Evolutionary conservation across 768 basidiomycete genomes (phyloP).

Genomic region (Xerocomellus amylosporus): DNA sequence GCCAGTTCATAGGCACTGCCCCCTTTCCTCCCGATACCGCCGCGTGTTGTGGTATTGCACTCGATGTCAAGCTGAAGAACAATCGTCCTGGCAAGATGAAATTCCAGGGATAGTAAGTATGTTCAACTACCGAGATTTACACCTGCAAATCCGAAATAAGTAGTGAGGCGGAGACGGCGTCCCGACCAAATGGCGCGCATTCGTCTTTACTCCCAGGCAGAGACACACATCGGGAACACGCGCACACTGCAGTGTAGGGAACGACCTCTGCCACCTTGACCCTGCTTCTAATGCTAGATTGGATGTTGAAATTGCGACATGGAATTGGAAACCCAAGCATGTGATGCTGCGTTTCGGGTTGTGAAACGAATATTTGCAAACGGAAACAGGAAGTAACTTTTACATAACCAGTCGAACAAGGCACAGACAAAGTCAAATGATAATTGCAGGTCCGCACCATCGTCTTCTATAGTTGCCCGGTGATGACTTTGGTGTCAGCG

Average conservation of each 20-base stretch:
- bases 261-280: background rate
- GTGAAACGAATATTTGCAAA: background rate
- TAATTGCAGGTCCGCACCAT: background rate
- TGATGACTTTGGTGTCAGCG: background rate
- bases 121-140: constrained; percentile 4
- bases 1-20: too few relatives aligned
- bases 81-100: background rate
- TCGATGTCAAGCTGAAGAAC: background rate
- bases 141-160: background rate
- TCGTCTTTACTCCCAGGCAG: background rate
- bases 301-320: background rate
- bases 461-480: background rate
- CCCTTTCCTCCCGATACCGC: too few relatives aligned
- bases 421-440: background rate
- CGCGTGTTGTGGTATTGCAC: background rate
- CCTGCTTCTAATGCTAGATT: background rate
- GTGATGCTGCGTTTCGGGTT: background rate
- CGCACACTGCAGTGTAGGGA: background rate
- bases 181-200: background rate
- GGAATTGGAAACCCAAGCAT: background rate
- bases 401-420: background rate
- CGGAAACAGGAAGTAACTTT: background rate
- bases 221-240: background rate
- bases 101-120: constrained; percentile 7
- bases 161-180: background rate